phyloP scores from a whole-genome alignment of 805 yeast species.

The Scheffersomyces ergatensis region DNA sequence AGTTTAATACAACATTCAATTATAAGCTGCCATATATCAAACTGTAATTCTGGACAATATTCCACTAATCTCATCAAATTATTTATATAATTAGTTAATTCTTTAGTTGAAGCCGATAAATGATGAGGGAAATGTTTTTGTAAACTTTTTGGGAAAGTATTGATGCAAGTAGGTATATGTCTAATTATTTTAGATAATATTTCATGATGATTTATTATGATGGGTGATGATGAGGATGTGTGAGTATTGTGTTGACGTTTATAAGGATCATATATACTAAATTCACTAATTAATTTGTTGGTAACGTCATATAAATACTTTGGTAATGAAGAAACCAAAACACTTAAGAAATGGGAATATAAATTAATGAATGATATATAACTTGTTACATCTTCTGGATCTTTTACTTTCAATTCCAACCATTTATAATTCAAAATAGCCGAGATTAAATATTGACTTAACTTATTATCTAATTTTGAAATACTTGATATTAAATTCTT shows the following conservation, averaged over 20 bases:
- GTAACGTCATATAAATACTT: conserved; percentile 89
- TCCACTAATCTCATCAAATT: conserved; percentile 59
- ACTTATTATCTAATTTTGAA: conserved; percentile 60
- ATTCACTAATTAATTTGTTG: conserved; percentile 61
- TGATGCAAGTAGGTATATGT: conserved; percentile 79
- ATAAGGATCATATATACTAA: conserved; percentile 25
- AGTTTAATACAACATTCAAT: conserved; percentile 79
- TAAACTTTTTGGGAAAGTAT: conserved; percentile 57
- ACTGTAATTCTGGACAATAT: conserved; percentile 76
- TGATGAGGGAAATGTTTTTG: conserved; percentile 77
- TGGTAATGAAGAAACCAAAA: conserved; percentile 82
- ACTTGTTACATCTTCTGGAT: conserved; percentile 10
- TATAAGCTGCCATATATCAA: conserved; percentile 74
- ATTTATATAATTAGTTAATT: conserved; percentile 59
- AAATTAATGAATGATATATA: conserved; percentile 38
- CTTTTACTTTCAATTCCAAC: conserved; percentile 39
- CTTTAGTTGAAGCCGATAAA: conserved; percentile 49
- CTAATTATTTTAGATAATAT: conserved; percentile 62
- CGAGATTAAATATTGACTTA: conserved; percentile 52
- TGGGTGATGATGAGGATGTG: conserved; percentile 6
- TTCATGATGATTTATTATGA: conserved; percentile 49
- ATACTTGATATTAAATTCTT: conserved; percentile 61
- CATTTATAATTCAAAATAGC: conserved; percentile 66
- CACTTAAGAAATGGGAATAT: conserved; percentile 71
- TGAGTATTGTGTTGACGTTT: too few species aligned